Evolutionary conservation across 73 alveolate species (phyloP).

Genomic region (Paramecium sonneborni): DNA sequence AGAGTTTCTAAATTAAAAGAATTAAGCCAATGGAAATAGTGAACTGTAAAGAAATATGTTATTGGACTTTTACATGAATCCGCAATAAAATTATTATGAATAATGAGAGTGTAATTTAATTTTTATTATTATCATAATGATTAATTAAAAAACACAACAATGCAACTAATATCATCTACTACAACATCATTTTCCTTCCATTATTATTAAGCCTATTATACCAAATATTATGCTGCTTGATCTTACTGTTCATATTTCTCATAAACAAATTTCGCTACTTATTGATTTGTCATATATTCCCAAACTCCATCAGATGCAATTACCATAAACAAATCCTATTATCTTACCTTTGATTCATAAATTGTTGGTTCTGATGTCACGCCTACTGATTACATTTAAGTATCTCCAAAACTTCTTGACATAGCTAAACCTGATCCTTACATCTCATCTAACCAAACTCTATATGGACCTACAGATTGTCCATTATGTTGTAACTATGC

Average conservation of each 20-base stretch:
- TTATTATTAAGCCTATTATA: not conserved
- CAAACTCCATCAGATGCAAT: constrained; percentile 66
- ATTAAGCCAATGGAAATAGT: not conserved
- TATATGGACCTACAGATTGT: constrained; percentile 73
- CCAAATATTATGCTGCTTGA: constrained; percentile 32
- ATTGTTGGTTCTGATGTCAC: constrained; percentile 79
- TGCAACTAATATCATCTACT: constrained; percentile 68
- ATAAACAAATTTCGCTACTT: constrained; percentile 48
- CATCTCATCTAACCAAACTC: constrained; percentile 82
- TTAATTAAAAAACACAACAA: constrained; percentile 55
- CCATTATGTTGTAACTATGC: constrained; percentile 69
- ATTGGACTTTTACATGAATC: constrained; percentile 66
- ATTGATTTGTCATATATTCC: constrained; percentile 50
- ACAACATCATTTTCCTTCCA: constrained; percentile 57
- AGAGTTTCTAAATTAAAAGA: constrained; percentile 13
- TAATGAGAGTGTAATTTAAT: not conserved
- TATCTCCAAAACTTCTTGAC: constrained; percentile 85
- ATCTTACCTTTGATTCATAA: not conserved
- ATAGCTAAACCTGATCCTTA: constrained; percentile 82
- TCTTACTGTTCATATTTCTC: constrained; percentile 11
- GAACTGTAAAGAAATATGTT: constrained; percentile 18
- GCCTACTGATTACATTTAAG: constrained; percentile 79
- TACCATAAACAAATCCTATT: constrained; percentile 47
- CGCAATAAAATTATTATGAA: constrained; percentile 49
- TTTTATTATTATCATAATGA: not conserved